Conservation (phyloP, 1,284 basidiomycete species). For the Ustilago tritici region DNA sequence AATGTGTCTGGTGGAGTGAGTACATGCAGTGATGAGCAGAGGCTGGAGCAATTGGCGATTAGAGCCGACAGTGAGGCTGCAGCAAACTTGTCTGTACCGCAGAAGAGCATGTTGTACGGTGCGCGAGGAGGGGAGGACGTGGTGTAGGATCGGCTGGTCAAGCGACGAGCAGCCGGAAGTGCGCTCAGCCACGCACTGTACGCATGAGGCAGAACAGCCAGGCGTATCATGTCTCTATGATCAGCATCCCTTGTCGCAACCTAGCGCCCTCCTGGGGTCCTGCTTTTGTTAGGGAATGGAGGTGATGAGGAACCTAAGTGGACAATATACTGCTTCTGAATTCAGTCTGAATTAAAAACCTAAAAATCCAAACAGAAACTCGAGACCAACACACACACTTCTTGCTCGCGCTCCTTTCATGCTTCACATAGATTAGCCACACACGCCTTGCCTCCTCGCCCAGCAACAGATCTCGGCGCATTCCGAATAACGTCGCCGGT, state of each 20-base stretch:
- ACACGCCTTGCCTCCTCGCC: neutral
- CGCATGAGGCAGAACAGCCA: neutral
- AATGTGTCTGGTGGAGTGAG: slow-evolving; percentile 75
- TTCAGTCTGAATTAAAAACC: neutral
- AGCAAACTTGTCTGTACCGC: slow-evolving; percentile 65
- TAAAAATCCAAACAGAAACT: neutral
- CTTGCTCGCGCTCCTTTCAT: neutral
- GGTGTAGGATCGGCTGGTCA: neutral
- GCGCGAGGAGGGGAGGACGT: slow-evolving; percentile 13
- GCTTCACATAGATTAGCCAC: neutral
- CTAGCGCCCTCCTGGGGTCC: too few species aligned
- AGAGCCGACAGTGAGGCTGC: slow-evolving; percentile 33
- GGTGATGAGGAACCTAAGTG: neutral
- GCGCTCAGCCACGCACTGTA: neutral
- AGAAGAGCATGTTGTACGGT: slow-evolving; percentile 67
- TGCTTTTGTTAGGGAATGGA: neutral
- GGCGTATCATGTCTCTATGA: neutral
- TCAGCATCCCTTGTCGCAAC: too few species aligned
- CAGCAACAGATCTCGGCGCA: neutral
- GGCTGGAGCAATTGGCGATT: slow-evolving; percentile 7
- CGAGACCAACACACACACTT: slow-evolving; percentile 4
- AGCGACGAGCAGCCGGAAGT: neutral
- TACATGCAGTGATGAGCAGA: slow-evolving; percentile 71
- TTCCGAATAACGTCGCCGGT: slow-evolving; percentile 1
- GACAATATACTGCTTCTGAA: too few species aligned